phyloP scores from a whole-genome alignment of 2,329 filamentous ascomycete genomes.

The Fusarium vanettenii region DNA sequence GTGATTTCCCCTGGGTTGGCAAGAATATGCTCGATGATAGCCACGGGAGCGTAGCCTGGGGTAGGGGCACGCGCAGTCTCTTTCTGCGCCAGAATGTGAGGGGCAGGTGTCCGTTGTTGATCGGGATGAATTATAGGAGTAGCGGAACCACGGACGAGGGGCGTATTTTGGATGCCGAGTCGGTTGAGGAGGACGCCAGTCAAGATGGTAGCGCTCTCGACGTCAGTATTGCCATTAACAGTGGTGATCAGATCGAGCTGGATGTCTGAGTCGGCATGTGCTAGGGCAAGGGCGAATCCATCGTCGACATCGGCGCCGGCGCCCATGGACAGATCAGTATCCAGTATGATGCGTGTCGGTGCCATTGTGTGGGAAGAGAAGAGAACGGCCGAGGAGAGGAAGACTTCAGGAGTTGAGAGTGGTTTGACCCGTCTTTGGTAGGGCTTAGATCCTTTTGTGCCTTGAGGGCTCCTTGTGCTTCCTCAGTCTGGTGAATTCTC shows the following conservation, averaged over 20 bases:
- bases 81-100: conserved; percentile 8
- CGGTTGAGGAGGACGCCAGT: conserved; percentile 17
- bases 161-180: conserved; percentile 3
- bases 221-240: conserved; percentile 88
- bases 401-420: neutral
- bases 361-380: conserved; percentile 63
- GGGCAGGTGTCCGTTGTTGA: neutral
- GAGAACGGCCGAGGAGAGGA: conserved; percentile 44
- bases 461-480: neutral
- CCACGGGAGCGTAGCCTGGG: conserved; percentile 10
- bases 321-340: conserved; percentile 24
- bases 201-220: conserved; percentile 74
- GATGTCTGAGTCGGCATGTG: conserved; percentile 61
- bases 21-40: conserved; percentile 15
- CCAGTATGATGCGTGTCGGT: conserved; percentile 60
- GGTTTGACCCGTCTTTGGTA: neutral
- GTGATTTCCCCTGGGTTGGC: conserved; percentile 23
- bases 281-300: conserved; percentile 62
- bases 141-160: conserved; percentile 13
- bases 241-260: conserved; percentile 84
- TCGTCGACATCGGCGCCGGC: conserved; percentile 75
- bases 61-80: conserved; percentile 1
- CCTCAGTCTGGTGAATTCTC: neutral
- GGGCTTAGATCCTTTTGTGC: neutral
- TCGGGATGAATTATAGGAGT: conserved; percentile 14